Percentiles rank a stretch among this genome's conserved stretches.
phyloP scores from a whole-genome alignment of 805 yeast species.

The Candida taoyuanica region DNA sequence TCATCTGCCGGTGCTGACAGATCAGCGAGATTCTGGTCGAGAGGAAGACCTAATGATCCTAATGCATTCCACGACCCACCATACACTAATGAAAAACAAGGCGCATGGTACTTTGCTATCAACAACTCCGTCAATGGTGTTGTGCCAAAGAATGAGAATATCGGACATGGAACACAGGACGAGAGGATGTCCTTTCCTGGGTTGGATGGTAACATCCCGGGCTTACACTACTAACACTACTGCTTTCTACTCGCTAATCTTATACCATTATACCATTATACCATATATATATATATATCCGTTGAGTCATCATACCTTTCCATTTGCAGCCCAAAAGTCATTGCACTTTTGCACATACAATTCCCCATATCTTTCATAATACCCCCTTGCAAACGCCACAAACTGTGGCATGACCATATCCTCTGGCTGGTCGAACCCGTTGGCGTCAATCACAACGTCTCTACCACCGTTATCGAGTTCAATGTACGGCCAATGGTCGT shows the following conservation, averaged over 20 bases:
- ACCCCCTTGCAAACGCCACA: constrained; percentile 30
- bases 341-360: constrained; percentile 30
- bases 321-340: constrained; percentile 14
- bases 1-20: constrained; percentile 94
- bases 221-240: constrained; percentile 10
- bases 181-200: constrained; percentile 5
- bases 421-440: constrained; percentile 17
- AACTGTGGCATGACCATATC: constrained; percentile 22
- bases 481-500: constrained; percentile 14
- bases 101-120: constrained; percentile 52
- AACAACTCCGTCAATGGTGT: constrained; percentile 32
- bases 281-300: background rate
- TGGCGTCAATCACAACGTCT: constrained; percentile 21
- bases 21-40: constrained; percentile 89
- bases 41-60: constrained; percentile 88
- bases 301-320: background rate
- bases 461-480: constrained; percentile 22
- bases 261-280: too few species aligned
- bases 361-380: constrained; percentile 30
- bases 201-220: constrained; percentile 13
- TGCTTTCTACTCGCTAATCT: too few species aligned
- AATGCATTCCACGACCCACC: constrained; percentile 76
- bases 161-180: constrained; percentile 16
- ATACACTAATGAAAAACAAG: constrained; percentile 60
- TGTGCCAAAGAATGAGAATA: constrained; percentile 29